Conservation (phyloP, 2,329 filamentous ascomycete genomes). For the Sporothrix variecibatus region DNA sequence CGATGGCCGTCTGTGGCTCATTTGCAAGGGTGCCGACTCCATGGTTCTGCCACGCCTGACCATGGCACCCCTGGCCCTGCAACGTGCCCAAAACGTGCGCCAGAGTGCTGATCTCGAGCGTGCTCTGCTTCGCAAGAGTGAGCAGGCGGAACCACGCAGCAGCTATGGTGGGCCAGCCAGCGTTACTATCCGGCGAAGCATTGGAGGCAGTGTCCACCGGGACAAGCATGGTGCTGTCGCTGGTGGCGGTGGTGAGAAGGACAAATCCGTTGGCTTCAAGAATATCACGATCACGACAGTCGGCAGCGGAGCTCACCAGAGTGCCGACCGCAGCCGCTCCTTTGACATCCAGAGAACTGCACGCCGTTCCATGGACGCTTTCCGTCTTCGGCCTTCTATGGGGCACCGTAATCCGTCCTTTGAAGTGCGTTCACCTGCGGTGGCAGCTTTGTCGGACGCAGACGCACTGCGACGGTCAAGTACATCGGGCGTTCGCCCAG, state of each 20-base stretch:
- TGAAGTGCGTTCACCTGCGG: conserved; percentile 38
- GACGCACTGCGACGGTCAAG: conserved; percentile 14
- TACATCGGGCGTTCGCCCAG: conserved; percentile 3
- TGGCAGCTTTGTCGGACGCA: neutral
- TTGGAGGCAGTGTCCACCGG: conserved; percentile 31
- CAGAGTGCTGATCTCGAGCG: conserved; percentile 62
- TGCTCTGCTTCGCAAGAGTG: conserved; percentile 57
- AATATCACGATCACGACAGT: neutral
- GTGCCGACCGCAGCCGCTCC: conserved; percentile 44
- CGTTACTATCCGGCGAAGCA: conserved; percentile 51
- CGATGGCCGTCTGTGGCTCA: conserved; percentile 75
- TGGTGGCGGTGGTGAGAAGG: conserved; percentile 35
- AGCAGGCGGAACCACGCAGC: conserved; percentile 56
- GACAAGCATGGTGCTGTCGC: conserved; percentile 27
- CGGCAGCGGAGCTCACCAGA: neutral
- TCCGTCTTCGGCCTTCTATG: conserved; percentile 38
- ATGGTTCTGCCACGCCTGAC: conserved; percentile 76
- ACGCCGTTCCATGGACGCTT: conserved; percentile 44
- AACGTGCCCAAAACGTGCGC: conserved; percentile 70
- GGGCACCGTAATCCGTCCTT: conserved; percentile 51
- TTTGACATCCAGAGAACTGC: conserved; percentile 46
- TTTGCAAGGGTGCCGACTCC: conserved; percentile 91
- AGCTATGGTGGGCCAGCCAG: conserved; percentile 59
- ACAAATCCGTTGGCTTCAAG: conserved; percentile 27
- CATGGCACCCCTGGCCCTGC: conserved; percentile 69